Evolutionary conservation across 306 rosid species (phyloP).

Genomic region (Rubus parviflorus): DNA sequence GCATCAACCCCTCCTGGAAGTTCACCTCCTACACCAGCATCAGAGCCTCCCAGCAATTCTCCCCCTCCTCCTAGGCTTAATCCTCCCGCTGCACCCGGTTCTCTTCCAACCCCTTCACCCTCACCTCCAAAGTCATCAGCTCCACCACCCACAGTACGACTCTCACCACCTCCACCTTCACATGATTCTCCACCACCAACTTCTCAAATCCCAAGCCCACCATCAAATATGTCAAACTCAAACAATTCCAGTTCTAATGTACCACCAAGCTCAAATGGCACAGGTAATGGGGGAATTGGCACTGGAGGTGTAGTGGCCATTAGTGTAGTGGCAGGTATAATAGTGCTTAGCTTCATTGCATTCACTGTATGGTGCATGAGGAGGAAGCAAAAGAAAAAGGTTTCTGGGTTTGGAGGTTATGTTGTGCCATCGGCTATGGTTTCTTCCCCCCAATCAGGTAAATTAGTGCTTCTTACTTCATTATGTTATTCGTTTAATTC

Average conservation of each 20-base stretch:
- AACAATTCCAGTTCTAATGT: slow-evolving; percentile 24
- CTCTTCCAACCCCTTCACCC: slow-evolving; percentile 36
- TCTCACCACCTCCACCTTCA: slow-evolving; percentile 45
- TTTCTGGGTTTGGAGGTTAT: slow-evolving; percentile 50
- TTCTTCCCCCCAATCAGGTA: slow-evolving; percentile 72
- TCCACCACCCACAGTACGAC: slow-evolving; percentile 32
- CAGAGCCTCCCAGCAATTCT: slow-evolving; percentile 30
- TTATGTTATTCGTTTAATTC: slow-evolving; percentile 4
- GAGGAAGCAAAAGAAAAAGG: slow-evolving; percentile 52
- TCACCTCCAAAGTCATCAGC: slow-evolving; percentile 36
- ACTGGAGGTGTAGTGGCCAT: slow-evolving; percentile 56
- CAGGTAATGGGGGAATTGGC: slow-evolving; percentile 41
- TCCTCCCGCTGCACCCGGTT: slow-evolving; percentile 35
- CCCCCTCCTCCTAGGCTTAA: slow-evolving; percentile 41
- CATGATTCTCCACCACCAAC: slow-evolving; percentile 29
- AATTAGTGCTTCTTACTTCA: slow-evolving; percentile 6
- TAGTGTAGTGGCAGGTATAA: slow-evolving; percentile 41
- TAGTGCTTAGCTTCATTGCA: slow-evolving; percentile 60
- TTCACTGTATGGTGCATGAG: slow-evolving; percentile 61
- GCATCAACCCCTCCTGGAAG: slow-evolving; percentile 13
- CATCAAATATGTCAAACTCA: slow-evolving; percentile 17
- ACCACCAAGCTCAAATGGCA: slow-evolving; percentile 36
- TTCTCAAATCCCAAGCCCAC: slow-evolving; percentile 27
- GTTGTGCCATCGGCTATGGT: slow-evolving; percentile 56
- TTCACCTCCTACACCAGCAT: slow-evolving; percentile 33